Percentiles rank a stretch among this genome's conserved stretches.
Evolutionary conservation across 208 protist species (phyloP).

Genomic region (Leishmania turanica): DNA sequence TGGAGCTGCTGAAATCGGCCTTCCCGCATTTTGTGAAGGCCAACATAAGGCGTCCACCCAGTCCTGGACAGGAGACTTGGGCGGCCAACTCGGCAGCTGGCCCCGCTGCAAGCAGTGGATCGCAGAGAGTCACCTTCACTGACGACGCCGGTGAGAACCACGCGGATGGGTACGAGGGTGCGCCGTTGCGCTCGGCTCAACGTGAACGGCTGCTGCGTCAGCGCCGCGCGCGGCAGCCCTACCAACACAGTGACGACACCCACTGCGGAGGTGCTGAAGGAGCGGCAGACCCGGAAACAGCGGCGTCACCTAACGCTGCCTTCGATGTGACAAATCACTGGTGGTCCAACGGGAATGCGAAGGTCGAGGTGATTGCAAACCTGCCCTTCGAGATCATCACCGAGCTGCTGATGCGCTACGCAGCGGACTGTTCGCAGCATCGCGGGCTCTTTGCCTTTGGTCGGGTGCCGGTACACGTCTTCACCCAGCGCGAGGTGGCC

Average conservation of each 20-base stretch:
- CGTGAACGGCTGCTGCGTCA: slow-evolving; percentile 62
- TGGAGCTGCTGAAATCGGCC: slow-evolving; percentile 47
- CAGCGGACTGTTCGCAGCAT: slow-evolving; percentile 71
- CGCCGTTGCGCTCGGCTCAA: slow-evolving; percentile 57
- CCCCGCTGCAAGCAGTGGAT: background rate
- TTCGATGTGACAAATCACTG: slow-evolving; percentile 64
- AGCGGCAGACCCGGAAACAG: background rate
- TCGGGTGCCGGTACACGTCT: slow-evolving; percentile 84
- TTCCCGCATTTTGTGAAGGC: slow-evolving; percentile 71
- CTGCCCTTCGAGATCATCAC: slow-evolving; percentile 84
- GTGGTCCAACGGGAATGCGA: slow-evolving; percentile 83
- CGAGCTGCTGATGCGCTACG: slow-evolving; percentile 87
- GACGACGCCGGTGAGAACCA: background rate
- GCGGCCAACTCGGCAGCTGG: background rate
- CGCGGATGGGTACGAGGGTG: slow-evolving; percentile 41
- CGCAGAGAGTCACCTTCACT: slow-evolving; percentile 5
- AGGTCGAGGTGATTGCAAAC: slow-evolving; percentile 89
- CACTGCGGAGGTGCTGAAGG: background rate
- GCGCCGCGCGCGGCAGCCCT: slow-evolving; percentile 31
- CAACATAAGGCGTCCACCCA: slow-evolving; percentile 38
- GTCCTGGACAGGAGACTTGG: background rate
- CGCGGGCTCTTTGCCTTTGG: slow-evolving; percentile 80
- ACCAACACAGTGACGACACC: slow-evolving; percentile 29
- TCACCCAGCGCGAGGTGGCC: slow-evolving; percentile 89
- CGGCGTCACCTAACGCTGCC: slow-evolving; percentile 40